Percentiles rank a stretch among this genome's conserved stretches.
These are phyloP conservation scores for Combretum micranthum DNA, from an alignment of 345 rosid species.

Conservation along the genomic window DNA sequence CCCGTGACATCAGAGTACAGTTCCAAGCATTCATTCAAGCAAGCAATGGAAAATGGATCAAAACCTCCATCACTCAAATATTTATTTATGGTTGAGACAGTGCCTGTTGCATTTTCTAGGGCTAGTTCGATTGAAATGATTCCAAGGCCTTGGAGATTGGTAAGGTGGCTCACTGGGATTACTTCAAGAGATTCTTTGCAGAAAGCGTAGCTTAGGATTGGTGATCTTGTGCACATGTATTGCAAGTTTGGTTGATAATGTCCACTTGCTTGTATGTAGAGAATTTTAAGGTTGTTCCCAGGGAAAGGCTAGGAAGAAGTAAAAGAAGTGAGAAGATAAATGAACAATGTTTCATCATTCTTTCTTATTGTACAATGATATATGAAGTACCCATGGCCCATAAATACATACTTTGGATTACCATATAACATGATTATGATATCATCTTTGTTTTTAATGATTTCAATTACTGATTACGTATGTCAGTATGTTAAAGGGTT, in stretches of 20 bases:
- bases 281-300: neutral
- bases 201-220: conserved; percentile 25
- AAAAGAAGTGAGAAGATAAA: conserved; percentile 3
- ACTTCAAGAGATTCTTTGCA: conserved; percentile 35
- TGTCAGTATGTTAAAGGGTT: too few relatives aligned
- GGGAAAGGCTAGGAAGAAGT: conserved; percentile 9
- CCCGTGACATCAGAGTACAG: conserved; percentile 31
- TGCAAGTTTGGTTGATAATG: conserved; percentile 35
- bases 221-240: conserved; percentile 32
- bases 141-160: conserved; percentile 45
- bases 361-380: neutral
- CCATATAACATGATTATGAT: too few relatives aligned
- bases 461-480: too few relatives aligned
- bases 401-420: too few relatives aligned
- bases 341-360: conserved; percentile 13
- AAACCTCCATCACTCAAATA: conserved; percentile 21
- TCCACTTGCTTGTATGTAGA: conserved; percentile 6
- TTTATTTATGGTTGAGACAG: conserved; percentile 29
- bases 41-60: conserved; percentile 17
- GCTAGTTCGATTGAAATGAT: conserved; percentile 51
- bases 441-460: too few relatives aligned
- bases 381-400: too few relatives aligned
- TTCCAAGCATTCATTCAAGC: conserved; percentile 43
- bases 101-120: conserved; percentile 44
- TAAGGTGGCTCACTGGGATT: conserved; percentile 33